Percentiles rank a stretch among this genome's conserved stretches.
Conservation (phyloP, 495 filamentous ascomycete species). For the Neurospora sp. region DNA sequence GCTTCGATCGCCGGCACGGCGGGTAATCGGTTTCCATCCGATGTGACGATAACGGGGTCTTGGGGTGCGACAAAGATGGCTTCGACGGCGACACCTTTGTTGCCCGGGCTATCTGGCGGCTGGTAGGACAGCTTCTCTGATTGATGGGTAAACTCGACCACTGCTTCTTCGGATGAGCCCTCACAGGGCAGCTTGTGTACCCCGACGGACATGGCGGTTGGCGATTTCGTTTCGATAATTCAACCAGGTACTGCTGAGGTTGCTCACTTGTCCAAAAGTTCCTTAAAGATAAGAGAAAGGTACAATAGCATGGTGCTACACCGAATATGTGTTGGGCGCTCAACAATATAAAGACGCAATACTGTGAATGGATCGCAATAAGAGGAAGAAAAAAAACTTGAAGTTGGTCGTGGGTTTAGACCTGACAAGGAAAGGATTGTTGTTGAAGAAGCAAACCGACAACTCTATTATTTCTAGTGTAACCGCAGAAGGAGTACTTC, state of each 20-base stretch:
- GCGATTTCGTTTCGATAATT: background rate
- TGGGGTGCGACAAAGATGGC: constrained; percentile 59
- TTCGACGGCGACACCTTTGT: constrained; percentile 43
- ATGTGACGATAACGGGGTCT: constrained; percentile 60
- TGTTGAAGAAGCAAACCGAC: background rate
- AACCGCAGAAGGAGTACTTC: background rate
- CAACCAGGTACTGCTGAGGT: background rate
- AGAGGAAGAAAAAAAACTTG: background rate
- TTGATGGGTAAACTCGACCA: constrained; percentile 40
- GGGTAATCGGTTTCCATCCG: constrained; percentile 54
- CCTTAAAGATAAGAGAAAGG: background rate
- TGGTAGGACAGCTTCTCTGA: constrained; percentile 49
- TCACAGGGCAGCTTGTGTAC: background rate
- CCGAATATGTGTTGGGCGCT: background rate
- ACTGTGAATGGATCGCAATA: background rate
- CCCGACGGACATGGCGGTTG: background rate
- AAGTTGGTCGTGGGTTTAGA: background rate
- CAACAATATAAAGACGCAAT: background rate
- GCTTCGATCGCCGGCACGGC: constrained; percentile 57
- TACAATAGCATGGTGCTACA: background rate
- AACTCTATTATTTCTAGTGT: background rate
- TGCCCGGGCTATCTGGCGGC: constrained; percentile 12
- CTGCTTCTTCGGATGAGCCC: constrained; percentile 12
- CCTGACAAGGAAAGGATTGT: background rate
- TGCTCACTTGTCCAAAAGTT: background rate